These are phyloP conservation scores for Phlebopus sp. DNA, from an alignment of 1,284 basidiomycete genomes.

Conservation along the genomic window DNA sequence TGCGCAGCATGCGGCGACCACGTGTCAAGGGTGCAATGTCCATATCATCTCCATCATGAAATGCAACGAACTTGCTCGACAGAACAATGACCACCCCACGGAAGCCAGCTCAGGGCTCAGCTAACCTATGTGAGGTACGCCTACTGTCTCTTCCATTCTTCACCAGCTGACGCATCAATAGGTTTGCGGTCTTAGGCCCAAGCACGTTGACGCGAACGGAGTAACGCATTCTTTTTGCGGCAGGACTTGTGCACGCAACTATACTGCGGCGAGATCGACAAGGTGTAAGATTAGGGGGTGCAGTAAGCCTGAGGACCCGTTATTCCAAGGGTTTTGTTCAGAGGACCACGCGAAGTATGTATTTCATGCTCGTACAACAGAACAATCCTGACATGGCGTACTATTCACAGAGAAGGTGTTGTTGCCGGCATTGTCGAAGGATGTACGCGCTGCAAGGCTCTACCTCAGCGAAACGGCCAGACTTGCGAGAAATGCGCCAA, in stretches of 20 bases:
- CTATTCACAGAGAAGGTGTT: slow-evolving; percentile 45
- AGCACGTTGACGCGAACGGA: slow-evolving; percentile 53
- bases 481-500: slow-evolving; percentile 25
- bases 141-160: slow-evolving; percentile 14
- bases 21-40: slow-evolving; percentile 25
- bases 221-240: slow-evolving; percentile 58
- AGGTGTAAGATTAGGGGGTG: slow-evolving; percentile 47
- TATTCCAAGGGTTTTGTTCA: slow-evolving; percentile 52
- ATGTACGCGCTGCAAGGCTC: slow-evolving; percentile 45
- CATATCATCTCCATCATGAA: slow-evolving; percentile 12
- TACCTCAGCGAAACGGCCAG: slow-evolving; percentile 36
- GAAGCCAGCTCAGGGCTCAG: slow-evolving; percentile 5
- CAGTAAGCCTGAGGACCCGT: slow-evolving; percentile 44
- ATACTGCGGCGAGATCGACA: slow-evolving; percentile 26
- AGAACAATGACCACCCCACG: slow-evolving; percentile 13
- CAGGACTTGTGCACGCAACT: slow-evolving; percentile 51
- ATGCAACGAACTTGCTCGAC: not conserved
- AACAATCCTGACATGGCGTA: slow-evolving; percentile 9
- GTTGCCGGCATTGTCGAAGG: slow-evolving; percentile 41
- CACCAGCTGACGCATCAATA: slow-evolving; percentile 21
- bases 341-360: slow-evolving; percentile 53
- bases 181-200: slow-evolving; percentile 58
- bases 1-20: slow-evolving; percentile 17
- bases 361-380: slow-evolving; percentile 5
- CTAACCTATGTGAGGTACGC: slow-evolving; percentile 29